A percentile compares a stretch with the other conserved stretches of the same genome.
Conservation (phyloP, 345 rosid species). For the Rhodamnia argentea region DNA sequence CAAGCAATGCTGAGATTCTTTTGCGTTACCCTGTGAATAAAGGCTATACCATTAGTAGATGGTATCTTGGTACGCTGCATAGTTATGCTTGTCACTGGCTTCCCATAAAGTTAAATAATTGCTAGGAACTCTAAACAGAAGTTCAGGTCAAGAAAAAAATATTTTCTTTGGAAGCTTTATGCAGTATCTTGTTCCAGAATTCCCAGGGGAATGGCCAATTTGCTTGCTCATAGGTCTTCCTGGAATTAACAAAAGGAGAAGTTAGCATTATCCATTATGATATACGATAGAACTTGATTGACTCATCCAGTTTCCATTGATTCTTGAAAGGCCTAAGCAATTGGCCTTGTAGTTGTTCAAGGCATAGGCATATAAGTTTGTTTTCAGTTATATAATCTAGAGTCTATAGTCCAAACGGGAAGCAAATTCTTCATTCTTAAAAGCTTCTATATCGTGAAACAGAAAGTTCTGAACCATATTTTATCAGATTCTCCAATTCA, state of each 20-base stretch:
- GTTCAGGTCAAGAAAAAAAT: not conserved
- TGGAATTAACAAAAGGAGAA: not conserved
- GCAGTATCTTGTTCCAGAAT: not conserved
- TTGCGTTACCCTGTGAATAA: slow-evolving; percentile 24
- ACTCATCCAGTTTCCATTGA: not conserved
- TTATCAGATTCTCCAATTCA: not conserved
- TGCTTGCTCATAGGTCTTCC: not conserved
- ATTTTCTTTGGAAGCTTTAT: not conserved
- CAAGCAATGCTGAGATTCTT: slow-evolving; percentile 26
- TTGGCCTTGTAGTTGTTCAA: not conserved
- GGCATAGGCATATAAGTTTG: not conserved
- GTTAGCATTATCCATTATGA: not conserved
- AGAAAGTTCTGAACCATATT: not conserved
- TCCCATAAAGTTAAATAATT: not conserved
- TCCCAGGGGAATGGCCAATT: not conserved
- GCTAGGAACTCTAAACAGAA: not conserved
- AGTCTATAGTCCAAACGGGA: not conserved
- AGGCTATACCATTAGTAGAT: slow-evolving; percentile 22
- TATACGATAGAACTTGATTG: not conserved
- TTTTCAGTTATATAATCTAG: not conserved
- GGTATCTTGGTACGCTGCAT: slow-evolving; percentile 35
- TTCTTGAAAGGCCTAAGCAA: not conserved
- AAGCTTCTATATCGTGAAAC: not conserved
- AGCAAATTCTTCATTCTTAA: not conserved
- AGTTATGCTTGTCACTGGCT: not conserved